Evolutionary conservation across 176 grass and related monocot species (phyloP).

Genomic region (Elaeis guineensis): DNA sequence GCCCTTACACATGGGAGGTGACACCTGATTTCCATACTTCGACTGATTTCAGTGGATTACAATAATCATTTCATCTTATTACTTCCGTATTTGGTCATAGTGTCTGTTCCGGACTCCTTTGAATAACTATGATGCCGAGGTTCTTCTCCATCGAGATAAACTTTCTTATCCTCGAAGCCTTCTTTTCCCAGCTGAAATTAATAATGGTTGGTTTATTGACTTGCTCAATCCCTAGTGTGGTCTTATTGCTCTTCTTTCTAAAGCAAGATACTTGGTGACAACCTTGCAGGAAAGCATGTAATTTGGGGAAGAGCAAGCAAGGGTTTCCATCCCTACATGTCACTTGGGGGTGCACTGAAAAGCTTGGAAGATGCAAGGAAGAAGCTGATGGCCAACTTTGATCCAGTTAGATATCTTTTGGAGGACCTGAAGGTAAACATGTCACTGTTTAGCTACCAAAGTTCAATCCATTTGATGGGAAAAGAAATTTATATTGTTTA

Average conservation of each 20-base stretch:
- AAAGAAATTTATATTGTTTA: neutral
- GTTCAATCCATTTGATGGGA: neutral
- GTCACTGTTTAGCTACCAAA: neutral
- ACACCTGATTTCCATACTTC: neutral
- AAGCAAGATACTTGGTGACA: conserved; percentile 16
- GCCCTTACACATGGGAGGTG: conserved; percentile 91
- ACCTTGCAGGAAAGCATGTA: conserved; percentile 53
- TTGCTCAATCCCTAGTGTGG: neutral
- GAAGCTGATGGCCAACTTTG: conserved; percentile 72
- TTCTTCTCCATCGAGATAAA: conserved; percentile 70
- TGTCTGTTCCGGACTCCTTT: conserved; percentile 73
- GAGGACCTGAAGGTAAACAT: conserved; percentile 56
- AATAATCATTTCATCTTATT: neutral
- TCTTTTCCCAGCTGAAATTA: conserved; percentile 56
- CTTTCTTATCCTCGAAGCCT: conserved; percentile 60
- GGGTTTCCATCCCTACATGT: conserved; percentile 64
- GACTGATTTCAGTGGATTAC: neutral
- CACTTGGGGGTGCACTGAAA: conserved; percentile 31
- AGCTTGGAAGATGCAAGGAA: conserved; percentile 61
- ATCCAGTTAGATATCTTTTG: conserved; percentile 58
- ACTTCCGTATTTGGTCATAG: conserved; percentile 31
- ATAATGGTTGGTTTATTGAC: conserved; percentile 37
- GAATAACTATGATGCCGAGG: conserved; percentile 88
- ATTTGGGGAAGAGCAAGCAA: conserved; percentile 67
- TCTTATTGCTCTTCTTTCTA: conserved; percentile 1